Evolutionary conservation across 202 grass and related monocot species (phyloP).

Genomic region (Zoysia matrella): DNA sequence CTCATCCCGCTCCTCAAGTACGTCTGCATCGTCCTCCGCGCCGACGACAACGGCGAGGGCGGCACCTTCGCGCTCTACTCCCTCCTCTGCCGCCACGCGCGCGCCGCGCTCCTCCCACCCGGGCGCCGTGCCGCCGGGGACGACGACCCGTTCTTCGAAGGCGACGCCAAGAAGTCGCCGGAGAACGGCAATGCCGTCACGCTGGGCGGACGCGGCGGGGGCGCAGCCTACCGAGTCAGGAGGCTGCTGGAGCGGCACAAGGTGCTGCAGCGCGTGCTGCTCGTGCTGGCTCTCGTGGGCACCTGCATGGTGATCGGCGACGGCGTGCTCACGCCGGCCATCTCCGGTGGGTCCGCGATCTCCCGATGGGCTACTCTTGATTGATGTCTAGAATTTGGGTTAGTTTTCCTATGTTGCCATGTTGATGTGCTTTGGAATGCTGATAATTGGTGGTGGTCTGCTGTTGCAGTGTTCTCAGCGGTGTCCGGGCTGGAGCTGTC

Average conservation of each 20-base stretch:
- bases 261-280: slow-evolving; percentile 75
- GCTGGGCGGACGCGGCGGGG: slow-evolving; percentile 8
- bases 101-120: slow-evolving; percentile 72
- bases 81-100: slow-evolving; percentile 91
- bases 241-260: slow-evolving; percentile 71
- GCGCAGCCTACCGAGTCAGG: slow-evolving; percentile 52
- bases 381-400: slow-evolving; percentile 11
- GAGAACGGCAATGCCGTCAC: slow-evolving; percentile 39
- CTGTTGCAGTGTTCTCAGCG: background rate
- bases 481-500: too few species aligned
- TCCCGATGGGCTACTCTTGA: background rate
- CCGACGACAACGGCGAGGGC: slow-evolving; percentile 96
- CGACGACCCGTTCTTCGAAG: slow-evolving; percentile 50
- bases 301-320: slow-evolving; percentile 98
- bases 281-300: slow-evolving; percentile 79
- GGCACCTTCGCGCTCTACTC: slow-evolving; percentile 99
- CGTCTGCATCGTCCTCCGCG: slow-evolving; percentile 96
- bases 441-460: slow-evolving; percentile 41
- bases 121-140: slow-evolving; percentile 63
- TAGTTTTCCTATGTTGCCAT: background rate
- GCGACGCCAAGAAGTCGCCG: slow-evolving; percentile 46
- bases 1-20: slow-evolving; percentile 96
- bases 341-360: slow-evolving; percentile 59
- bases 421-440: slow-evolving; percentile 28
- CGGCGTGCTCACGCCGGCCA: slow-evolving; percentile 91